Conservation (phyloP, 2,329 filamentous ascomycete genomes). For the Fusarium sp. region DNA sequence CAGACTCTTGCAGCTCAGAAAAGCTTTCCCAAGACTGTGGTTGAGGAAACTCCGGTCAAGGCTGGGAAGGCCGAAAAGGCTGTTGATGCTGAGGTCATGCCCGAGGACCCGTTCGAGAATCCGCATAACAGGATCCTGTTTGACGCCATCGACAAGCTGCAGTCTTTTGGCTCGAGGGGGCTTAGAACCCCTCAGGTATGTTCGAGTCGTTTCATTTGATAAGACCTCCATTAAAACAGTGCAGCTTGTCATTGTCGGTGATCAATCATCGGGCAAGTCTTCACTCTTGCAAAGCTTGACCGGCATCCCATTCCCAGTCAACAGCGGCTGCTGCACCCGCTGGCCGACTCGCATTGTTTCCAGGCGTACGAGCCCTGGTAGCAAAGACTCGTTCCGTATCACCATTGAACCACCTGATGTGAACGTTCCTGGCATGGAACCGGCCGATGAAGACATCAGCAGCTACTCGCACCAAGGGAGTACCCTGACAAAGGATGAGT, state of each 20-base stretch:
- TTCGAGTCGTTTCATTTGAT: neutral
- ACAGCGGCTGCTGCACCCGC: constrained; percentile 49
- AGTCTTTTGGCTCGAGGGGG: constrained; percentile 46
- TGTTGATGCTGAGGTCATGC: constrained; percentile 11
- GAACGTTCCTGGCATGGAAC: constrained; percentile 33
- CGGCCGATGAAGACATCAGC: constrained; percentile 24
- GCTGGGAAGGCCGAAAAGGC: neutral
- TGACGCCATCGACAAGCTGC: constrained; percentile 52
- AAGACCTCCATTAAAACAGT: neutral
- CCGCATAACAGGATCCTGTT: constrained; percentile 51
- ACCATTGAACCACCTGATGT: constrained; percentile 47
- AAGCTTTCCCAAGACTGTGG: neutral
- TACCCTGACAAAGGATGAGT: constrained; percentile 45
- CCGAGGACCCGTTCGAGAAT: constrained; percentile 50
- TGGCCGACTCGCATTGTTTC: constrained; percentile 55
- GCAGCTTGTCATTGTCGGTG: constrained; percentile 53
- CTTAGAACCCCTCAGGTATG: constrained; percentile 50
- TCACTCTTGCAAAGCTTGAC: constrained; percentile 53
- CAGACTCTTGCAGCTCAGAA: neutral
- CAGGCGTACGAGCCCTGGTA: constrained; percentile 46
- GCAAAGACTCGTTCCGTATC: constrained; percentile 45
- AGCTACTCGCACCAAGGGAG: constrained; percentile 39
- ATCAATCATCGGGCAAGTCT: constrained; percentile 54
- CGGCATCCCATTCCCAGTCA: constrained; percentile 52
- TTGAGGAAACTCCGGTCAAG: neutral